These are phyloP conservation scores for Magnusiomyces ingens DNA, from an alignment of 1,139 yeast species.

Conservation along the genomic window DNA sequence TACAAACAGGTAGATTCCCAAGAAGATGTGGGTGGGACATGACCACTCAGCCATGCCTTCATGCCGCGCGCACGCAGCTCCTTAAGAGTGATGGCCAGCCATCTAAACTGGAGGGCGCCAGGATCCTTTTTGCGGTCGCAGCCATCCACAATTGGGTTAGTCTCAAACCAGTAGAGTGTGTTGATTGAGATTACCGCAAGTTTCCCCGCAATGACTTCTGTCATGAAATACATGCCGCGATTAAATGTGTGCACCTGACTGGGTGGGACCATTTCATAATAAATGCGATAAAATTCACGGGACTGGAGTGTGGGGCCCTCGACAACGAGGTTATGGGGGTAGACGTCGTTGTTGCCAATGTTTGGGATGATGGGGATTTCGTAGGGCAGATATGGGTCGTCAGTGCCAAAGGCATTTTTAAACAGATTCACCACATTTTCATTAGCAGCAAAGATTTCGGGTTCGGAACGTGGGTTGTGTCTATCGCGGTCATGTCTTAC, in stretches of 20 bases:
- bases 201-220: constrained; percentile 69
- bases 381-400: constrained; percentile 34
- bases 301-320: constrained; percentile 84
- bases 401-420: constrained; percentile 44
- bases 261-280: constrained; percentile 71
- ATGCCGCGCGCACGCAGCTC: constrained; percentile 68
- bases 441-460: constrained; percentile 63
- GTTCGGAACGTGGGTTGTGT: constrained; percentile 61
- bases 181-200: constrained; percentile 74
- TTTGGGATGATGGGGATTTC: constrained; percentile 54
- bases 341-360: constrained; percentile 81
- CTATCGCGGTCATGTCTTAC: constrained; percentile 82
- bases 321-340: constrained; percentile 77
- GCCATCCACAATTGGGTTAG: constrained; percentile 75
- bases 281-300: constrained; percentile 62
- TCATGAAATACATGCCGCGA: constrained; percentile 66
- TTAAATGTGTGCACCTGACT: constrained; percentile 69
- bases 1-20: constrained; percentile 65
- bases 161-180: constrained; percentile 65
- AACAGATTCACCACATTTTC: constrained; percentile 50
- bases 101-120: constrained; percentile 65
- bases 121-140: constrained; percentile 70
- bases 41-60: constrained; percentile 84
- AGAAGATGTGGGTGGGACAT: constrained; percentile 82
- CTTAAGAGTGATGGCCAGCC: constrained; percentile 70